These are phyloP conservation scores for Bassia scoparia DNA, from an alignment of 148 eudicot genomes.

Conservation along the genomic window DNA sequence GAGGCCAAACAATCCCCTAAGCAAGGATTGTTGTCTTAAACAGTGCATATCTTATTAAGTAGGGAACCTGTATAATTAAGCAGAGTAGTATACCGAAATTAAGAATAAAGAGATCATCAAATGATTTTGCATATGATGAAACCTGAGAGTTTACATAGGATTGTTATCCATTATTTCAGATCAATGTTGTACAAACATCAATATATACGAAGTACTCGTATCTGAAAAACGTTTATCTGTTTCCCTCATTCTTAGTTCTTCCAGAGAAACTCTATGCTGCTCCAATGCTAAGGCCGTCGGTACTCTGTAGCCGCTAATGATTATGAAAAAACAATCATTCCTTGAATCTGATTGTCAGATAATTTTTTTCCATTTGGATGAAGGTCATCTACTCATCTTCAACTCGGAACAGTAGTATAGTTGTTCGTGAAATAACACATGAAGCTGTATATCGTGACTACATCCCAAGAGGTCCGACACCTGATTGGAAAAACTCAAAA, in stretches of 20 bases:
- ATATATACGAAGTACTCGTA: not conserved
- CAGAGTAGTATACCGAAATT: no score
- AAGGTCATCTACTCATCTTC: not conserved
- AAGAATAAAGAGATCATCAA: no score
- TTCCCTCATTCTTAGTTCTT: not conserved
- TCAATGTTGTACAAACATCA: not conserved
- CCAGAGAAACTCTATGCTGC: not conserved
- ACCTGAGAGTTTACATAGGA: no score
- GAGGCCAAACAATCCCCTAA: no score
- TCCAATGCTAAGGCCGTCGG: not conserved
- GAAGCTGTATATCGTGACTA: conserved; percentile 3
- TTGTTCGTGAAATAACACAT: not conserved
- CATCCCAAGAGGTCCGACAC: conserved; percentile 33
- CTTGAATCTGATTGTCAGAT: not conserved
- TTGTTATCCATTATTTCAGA: not conserved
- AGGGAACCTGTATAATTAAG: no score
- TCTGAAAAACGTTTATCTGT: no score
- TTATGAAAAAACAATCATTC: not conserved
- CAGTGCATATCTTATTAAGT: no score
- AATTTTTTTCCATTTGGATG: not conserved
- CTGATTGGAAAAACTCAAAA: conserved; percentile 12
- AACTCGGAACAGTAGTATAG: not conserved
- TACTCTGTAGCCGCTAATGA: not conserved
- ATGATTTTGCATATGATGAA: no score
- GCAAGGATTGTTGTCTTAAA: no score